These are phyloP conservation scores for Monosporascus sp. DNA, from an alignment of 2,329 filamentous ascomycete species.

Conservation along the genomic window DNA sequence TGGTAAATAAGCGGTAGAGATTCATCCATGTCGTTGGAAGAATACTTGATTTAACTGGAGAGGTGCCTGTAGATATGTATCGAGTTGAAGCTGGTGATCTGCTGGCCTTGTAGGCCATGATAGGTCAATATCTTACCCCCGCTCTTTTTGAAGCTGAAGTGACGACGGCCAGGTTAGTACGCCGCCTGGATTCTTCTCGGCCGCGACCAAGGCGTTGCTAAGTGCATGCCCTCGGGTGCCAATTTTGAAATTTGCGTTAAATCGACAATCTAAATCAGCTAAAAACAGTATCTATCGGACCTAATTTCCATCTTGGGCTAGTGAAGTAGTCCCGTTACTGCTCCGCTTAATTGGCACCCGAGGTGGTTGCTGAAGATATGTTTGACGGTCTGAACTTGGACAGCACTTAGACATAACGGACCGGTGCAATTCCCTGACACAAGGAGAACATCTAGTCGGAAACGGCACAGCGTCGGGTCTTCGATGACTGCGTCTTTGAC, in stretches of 20 bases:
- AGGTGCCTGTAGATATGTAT: constrained; percentile 43
- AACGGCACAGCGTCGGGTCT: constrained; percentile 32
- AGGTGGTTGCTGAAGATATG: constrained; percentile 35
- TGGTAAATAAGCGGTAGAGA: no score
- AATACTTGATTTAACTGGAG: constrained; percentile 31
- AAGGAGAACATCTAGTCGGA: constrained; percentile 30
- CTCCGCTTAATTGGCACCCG: no score
- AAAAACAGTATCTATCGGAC: no score
- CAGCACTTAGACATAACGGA: constrained; percentile 34
- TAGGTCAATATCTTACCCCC: constrained; percentile 34
- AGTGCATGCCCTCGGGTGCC: constrained; percentile 15
- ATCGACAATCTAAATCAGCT: no score
- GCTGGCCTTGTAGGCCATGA: constrained; percentile 37
- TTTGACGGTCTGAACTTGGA: constrained; percentile 38
- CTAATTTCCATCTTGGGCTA: no score
- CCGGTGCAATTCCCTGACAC: constrained; percentile 22
- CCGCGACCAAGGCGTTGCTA: constrained; percentile 26
- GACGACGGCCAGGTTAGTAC: constrained; percentile 29
- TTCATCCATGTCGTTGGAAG: constrained; percentile 26
- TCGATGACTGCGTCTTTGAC: constrained; percentile 35
- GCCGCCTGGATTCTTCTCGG: constrained; percentile 11
- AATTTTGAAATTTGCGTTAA: no score
- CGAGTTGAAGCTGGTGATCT: constrained; percentile 40
- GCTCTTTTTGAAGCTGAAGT: constrained; percentile 28
- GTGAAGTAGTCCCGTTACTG: no score